These are phyloP conservation scores for Lactarius hatsudake DNA, from an alignment of 768 basidiomycete species.

Conservation along the genomic window DNA sequence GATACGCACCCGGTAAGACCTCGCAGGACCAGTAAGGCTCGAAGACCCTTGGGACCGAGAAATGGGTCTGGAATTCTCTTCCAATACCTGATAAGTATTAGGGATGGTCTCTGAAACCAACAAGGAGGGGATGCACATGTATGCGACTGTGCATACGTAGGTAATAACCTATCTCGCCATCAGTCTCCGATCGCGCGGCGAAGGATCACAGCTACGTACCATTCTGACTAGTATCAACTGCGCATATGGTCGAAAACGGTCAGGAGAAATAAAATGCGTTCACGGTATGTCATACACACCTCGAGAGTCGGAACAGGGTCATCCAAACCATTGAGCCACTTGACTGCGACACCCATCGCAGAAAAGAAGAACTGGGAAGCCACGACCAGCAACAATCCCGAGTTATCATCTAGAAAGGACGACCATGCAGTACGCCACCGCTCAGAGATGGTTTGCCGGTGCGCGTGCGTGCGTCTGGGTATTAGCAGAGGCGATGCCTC, in stretches of 20 bases:
- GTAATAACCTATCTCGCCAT: neutral
- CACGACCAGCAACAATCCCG: neutral
- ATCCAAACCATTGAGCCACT: neutral
- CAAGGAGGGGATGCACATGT: neutral
- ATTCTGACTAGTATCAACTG: neutral
- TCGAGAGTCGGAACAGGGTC: neutral
- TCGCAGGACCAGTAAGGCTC: neutral
- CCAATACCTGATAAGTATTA: neutral
- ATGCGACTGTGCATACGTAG: neutral
- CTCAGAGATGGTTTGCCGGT: too few relatives aligned
- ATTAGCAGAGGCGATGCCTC: neutral
- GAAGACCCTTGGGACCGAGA: neutral
- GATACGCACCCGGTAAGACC: neutral
- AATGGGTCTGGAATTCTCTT: neutral
- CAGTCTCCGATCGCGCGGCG: neutral
- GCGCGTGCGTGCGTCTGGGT: neutral
- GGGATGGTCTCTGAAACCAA: neutral
- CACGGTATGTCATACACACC: neutral
- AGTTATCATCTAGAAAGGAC: neutral
- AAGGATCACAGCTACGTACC: neutral
- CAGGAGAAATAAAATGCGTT: neutral
- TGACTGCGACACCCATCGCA: neutral
- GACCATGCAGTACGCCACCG: neutral
- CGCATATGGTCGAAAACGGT: neutral
- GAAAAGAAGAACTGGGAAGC: neutral